These are phyloP conservation scores for Oleoguttula mirabilis DNA, from an alignment of 495 filamentous ascomycete genomes.

Conservation along the genomic window DNA sequence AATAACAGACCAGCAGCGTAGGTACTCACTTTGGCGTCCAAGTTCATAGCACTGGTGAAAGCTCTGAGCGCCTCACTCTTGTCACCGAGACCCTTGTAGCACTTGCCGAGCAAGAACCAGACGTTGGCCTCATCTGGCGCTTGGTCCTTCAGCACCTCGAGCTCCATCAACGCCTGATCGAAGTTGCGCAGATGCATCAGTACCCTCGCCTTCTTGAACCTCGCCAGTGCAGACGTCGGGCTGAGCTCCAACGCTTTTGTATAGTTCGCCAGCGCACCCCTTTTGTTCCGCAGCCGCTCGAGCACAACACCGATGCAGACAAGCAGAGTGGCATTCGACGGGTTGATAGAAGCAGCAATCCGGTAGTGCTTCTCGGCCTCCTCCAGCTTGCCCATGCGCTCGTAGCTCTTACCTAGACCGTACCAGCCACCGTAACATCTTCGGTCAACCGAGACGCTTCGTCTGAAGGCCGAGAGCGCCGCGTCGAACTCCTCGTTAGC, in stretches of 20 bases:
- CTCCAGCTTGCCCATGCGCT: slow-evolving; percentile 87
- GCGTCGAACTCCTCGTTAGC: slow-evolving; percentile 95
- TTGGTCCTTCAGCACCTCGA: slow-evolving; percentile 73
- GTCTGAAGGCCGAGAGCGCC: slow-evolving; percentile 70
- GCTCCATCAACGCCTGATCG: slow-evolving; percentile 59
- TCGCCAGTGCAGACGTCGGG: slow-evolving; percentile 66
- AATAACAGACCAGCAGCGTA: neutral
- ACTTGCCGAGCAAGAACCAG: slow-evolving; percentile 77
- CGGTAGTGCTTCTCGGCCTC: slow-evolving; percentile 84
- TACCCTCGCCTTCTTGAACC: slow-evolving; percentile 84
- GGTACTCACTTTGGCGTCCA: slow-evolving; percentile 78
- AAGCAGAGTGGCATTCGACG: slow-evolving; percentile 77
- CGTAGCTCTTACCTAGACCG: slow-evolving; percentile 81
- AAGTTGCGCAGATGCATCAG: slow-evolving; percentile 65
- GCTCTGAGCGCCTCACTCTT: slow-evolving; percentile 75
- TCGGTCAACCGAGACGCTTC: slow-evolving; percentile 68
- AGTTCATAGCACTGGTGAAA: slow-evolving; percentile 84
- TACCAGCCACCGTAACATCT: slow-evolving; percentile 98
- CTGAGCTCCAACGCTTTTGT: slow-evolving; percentile 65
- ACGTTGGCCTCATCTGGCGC: slow-evolving; percentile 93
- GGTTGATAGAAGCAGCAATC: slow-evolving; percentile 74
- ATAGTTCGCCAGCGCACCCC: slow-evolving; percentile 67
- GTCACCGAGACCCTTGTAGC: slow-evolving; percentile 70
- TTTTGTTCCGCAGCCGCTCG: slow-evolving; percentile 71
- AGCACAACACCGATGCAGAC: slow-evolving; percentile 83